Evolutionary conservation across 2,329 filamentous ascomycete species (phyloP).

Genomic region (Sporothrix protearum): DNA sequence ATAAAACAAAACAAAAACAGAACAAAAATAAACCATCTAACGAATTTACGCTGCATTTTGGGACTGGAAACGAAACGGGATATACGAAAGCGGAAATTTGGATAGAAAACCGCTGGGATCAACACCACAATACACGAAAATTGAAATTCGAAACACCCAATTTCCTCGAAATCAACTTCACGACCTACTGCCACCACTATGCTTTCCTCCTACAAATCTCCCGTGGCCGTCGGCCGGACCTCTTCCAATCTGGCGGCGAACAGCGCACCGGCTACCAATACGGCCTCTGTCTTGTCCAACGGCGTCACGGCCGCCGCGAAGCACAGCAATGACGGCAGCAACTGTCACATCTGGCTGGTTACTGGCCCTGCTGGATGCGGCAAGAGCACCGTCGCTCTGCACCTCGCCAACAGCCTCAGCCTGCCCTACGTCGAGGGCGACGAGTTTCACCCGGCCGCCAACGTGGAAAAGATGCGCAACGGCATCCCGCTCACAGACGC

Average conservation of each 20-base stretch:
- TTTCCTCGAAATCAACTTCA: background rate
- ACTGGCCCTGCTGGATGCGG: conserved; percentile 76
- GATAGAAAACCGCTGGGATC: background rate
- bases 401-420: conserved; percentile 58
- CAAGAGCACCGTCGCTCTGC: conserved; percentile 70
- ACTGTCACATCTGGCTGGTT: conserved; percentile 74
- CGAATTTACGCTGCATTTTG: background rate
- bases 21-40: background rate
- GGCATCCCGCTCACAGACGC: conserved; percentile 83
- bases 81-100: background rate
- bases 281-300: background rate
- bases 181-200: background rate
- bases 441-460: conserved; percentile 72
- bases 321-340: conserved; percentile 21
- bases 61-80: background rate
- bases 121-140: background rate
- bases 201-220: conserved; percentile 20
- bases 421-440: conserved; percentile 75
- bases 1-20: background rate
- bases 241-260: conserved; percentile 19
- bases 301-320: background rate
- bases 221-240: conserved; percentile 14
- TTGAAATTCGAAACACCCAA: background rate
- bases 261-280: background rate
- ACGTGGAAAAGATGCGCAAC: conserved; percentile 85